Conservation (phyloP, 2,329 filamentous ascomycete genomes). For the Aspergillus sp. region DNA sequence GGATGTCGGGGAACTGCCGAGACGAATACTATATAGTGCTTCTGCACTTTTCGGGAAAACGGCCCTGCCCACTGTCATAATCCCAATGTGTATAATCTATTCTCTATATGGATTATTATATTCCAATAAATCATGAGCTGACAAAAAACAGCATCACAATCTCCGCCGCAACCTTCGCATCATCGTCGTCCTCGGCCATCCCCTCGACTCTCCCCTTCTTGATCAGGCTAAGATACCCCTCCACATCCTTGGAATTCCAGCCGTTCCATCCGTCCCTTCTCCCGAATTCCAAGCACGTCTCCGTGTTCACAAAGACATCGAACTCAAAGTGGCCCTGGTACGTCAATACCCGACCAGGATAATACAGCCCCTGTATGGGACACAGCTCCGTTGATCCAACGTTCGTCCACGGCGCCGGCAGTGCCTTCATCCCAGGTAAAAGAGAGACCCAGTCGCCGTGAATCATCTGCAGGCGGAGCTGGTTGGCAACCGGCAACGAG, state of each 20-base stretch:
- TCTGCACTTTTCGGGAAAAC: background rate
- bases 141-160: slow-evolving; percentile 35
- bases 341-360: slow-evolving; percentile 27
- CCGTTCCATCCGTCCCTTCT: slow-evolving; percentile 28
- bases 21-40: background rate
- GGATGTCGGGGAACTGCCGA: background rate
- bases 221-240: slow-evolving; percentile 28
- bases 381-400: slow-evolving; percentile 27
- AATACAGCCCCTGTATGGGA: slow-evolving; percentile 30
- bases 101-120: background rate
- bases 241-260: slow-evolving; percentile 27
- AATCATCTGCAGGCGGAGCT: slow-evolving; percentile 38
- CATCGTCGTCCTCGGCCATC: slow-evolving; percentile 32
- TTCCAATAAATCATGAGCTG: background rate
- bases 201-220: slow-evolving; percentile 23
- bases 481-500: background rate
- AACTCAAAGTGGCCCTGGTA: slow-evolving; percentile 35
- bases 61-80: background rate
- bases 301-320: slow-evolving; percentile 27
- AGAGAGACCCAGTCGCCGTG: slow-evolving; percentile 37
- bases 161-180: slow-evolving; percentile 39
- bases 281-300: slow-evolving; percentile 28
- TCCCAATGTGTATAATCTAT: background rate
- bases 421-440: background rate
- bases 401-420: slow-evolving; percentile 28